Evolutionary conservation across 176 grass and related monocot genomes (phyloP).

Genomic region (Cenchrus fungigraminus): DNA sequence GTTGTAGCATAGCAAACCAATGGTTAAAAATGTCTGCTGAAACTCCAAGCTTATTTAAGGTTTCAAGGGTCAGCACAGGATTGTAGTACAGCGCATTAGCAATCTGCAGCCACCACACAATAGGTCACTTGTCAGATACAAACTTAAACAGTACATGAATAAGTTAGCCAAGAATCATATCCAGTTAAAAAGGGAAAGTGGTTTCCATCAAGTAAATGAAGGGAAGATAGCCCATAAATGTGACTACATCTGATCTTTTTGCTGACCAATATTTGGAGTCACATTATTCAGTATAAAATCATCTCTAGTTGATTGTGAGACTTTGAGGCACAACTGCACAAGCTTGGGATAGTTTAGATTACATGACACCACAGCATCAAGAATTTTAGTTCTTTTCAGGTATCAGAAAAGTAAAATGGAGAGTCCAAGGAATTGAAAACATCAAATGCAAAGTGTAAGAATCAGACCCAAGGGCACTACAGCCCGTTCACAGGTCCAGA

Average conservation of each 20-base stretch:
- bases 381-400: not conserved
- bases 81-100: constrained; percentile 88
- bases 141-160: constrained; percentile 21
- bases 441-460: not conserved
- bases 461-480: not conserved
- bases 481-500: not conserved
- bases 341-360: not conserved
- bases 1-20: constrained; percentile 86
- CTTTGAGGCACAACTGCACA: not conserved
- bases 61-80: constrained; percentile 68
- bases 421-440: not conserved
- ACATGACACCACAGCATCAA: not conserved
- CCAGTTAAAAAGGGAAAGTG: not conserved
- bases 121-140: constrained; percentile 12
- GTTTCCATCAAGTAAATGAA: not conserved
- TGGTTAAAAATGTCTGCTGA: constrained; percentile 73
- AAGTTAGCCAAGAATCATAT: too few relatives aligned
- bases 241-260: not conserved
- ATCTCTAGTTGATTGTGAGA: not conserved
- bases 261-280: not conserved
- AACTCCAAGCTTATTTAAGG: constrained; percentile 73
- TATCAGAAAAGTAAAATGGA: not conserved
- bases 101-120: constrained; percentile 58
- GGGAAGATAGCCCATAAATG: not conserved
- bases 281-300: not conserved